A percentile compares a stretch with the other conserved stretches of the same genome.
Evolutionary conservation across 306 rosid genomes (phyloP).

Genomic region (Lathyrus tuberosus): DNA sequence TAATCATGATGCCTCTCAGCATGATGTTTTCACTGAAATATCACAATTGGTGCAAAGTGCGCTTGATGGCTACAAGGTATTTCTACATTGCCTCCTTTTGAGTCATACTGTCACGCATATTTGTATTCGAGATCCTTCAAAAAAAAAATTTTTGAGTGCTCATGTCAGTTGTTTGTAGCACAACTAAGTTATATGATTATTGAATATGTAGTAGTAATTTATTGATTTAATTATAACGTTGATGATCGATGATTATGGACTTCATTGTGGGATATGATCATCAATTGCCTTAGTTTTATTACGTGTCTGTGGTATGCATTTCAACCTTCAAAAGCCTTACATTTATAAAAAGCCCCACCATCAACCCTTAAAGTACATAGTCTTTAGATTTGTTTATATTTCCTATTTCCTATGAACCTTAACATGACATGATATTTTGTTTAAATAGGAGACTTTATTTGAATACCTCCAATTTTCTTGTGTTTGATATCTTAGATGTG

Average conservation of each 20-base stretch:
- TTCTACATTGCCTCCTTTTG: slow-evolving; percentile 16
- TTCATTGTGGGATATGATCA: background rate
- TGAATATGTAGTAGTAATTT: slow-evolving; percentile 6
- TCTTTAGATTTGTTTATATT: slow-evolving; percentile 16
- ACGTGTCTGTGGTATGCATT: background rate
- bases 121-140: background rate
- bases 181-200: slow-evolving; percentile 14
- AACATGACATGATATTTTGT: slow-evolving; percentile 19
- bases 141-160: background rate
- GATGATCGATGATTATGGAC: background rate
- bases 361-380: background rate
- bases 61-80: slow-evolving; percentile 96
- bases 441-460: background rate
- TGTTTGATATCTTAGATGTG: slow-evolving; percentile 3
- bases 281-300: slow-evolving; percentile 6
- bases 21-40: slow-evolving; percentile 82
- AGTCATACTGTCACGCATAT: background rate
- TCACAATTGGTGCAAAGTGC: slow-evolving; percentile 98
- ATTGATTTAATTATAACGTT: background rate
- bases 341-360: background rate
- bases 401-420: background rate
- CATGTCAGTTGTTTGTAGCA: slow-evolving; percentile 13
- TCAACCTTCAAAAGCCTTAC: background rate
- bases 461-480: background rate
- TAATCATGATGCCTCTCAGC: slow-evolving; percentile 77